Conservation (phyloP, 1,139 yeast species). For the Lodderomyces elongisporus region DNA sequence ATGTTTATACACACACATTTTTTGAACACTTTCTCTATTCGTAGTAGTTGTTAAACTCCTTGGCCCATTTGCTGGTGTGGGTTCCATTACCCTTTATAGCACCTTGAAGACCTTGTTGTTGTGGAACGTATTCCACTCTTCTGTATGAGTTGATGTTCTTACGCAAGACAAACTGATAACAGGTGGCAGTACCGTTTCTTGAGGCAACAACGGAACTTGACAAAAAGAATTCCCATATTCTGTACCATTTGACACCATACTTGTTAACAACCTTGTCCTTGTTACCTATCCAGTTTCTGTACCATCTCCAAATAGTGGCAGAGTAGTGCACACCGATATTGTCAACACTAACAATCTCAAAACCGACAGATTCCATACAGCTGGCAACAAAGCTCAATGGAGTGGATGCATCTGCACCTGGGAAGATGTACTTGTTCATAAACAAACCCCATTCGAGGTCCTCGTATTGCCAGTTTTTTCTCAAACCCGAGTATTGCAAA, state of each 20-base stretch:
- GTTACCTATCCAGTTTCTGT: constrained; percentile 90
- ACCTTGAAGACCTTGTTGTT: constrained; percentile 69
- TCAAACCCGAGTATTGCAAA: constrained; percentile 85
- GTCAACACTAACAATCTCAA: constrained; percentile 79
- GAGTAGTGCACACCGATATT: constrained; percentile 92
- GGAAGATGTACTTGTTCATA: constrained; percentile 95
- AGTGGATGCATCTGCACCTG: constrained; percentile 96
- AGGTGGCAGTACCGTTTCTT: constrained; percentile 91
- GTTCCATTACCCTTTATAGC: constrained; percentile 36
- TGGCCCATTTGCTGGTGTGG: constrained; percentile 44
- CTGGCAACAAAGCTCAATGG: constrained; percentile 81
- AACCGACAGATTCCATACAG: constrained; percentile 76
- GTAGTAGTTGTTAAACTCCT: constrained; percentile 12
- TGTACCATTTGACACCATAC: constrained; percentile 86
- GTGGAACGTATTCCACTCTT: constrained; percentile 75
- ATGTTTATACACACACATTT: too few relatives aligned
- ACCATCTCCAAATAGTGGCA: constrained; percentile 92
- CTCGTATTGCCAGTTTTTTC: constrained; percentile 94
- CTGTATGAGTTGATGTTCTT: constrained; percentile 84
- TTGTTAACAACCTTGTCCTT: constrained; percentile 69
- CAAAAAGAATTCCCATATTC: constrained; percentile 91
- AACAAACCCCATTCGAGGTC: constrained; percentile 92
- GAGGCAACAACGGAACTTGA: constrained; percentile 77
- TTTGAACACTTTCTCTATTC: not conserved
- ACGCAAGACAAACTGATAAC: constrained; percentile 87